phyloP scores from a whole-genome alignment of 148 eudicot species.

The Drosera capensis region DNA sequence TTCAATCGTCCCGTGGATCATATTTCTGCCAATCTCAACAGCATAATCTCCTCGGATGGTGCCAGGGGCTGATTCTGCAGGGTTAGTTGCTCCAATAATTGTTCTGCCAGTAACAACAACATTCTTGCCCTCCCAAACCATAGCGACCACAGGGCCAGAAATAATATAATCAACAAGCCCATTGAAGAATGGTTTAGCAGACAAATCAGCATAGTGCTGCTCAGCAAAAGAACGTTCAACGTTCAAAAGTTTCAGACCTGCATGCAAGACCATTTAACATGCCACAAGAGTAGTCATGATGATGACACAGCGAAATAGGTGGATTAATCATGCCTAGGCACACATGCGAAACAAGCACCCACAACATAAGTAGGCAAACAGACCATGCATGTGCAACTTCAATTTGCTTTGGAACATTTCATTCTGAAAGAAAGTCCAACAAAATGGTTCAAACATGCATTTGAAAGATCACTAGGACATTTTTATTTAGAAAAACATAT shows the following conservation, averaged over 20 bases:
- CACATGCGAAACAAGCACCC: no score
- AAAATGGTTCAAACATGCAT: no score
- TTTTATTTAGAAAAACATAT: no score
- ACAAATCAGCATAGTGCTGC: slow-evolving; percentile 75
- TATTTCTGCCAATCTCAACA: slow-evolving; percentile 83
- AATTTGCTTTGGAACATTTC: no score
- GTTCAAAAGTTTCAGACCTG: slow-evolving; percentile 56
- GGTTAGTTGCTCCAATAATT: slow-evolving; percentile 93
- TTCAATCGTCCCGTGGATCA: slow-evolving; percentile 85
- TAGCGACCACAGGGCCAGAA: slow-evolving; percentile 89
- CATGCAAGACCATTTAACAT: slow-evolving; percentile 5
- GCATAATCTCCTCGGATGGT: slow-evolving; percentile 96
- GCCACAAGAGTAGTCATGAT: neutral
- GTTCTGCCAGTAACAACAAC: slow-evolving; percentile 76
- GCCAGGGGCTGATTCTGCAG: slow-evolving; percentile 77
- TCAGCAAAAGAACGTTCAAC: slow-evolving; percentile 77
- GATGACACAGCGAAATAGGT: neutral
- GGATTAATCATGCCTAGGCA: neutral
- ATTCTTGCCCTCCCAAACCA: slow-evolving; percentile 95
- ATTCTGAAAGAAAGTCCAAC: no score
- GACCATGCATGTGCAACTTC: no score
- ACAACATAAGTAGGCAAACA: no score
- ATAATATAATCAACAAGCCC: slow-evolving; percentile 77
- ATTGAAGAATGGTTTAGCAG: slow-evolving; percentile 76
- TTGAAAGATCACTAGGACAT: no score